phyloP scores from a whole-genome alignment of 2,329 filamentous ascomycete species.

The Fusarium musae region DNA sequence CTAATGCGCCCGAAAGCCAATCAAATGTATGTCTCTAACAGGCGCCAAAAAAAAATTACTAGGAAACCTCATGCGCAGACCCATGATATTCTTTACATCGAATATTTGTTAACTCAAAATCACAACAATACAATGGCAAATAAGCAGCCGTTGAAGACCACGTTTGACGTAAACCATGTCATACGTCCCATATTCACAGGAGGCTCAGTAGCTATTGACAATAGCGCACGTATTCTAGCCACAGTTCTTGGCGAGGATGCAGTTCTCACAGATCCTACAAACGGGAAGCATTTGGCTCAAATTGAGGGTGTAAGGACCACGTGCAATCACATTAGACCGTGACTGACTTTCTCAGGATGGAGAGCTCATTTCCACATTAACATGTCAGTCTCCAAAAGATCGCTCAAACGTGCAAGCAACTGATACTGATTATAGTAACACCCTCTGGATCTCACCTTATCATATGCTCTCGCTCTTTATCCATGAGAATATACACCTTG shows the following conservation, averaged over 20 bases:
- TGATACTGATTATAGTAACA: conserved; percentile 69
- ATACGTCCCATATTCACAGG: conserved; percentile 96
- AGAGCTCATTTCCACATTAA: conserved; percentile 80
- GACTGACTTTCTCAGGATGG: conserved; percentile 68
- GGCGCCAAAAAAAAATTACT: conserved; percentile 37
- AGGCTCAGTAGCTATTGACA: conserved; percentile 85
- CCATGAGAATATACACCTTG: conserved; percentile 90
- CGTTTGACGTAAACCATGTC: conserved; percentile 84
- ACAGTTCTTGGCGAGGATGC: conserved; percentile 94
- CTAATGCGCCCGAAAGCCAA: conserved; percentile 25
- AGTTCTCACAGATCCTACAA: conserved; percentile 84
- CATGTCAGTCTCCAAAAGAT: conserved; percentile 56
- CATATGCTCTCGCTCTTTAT: conserved; percentile 92
- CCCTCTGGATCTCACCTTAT: conserved; percentile 89
- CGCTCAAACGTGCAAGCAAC: conserved; percentile 1
- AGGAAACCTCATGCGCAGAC: conserved; percentile 22
- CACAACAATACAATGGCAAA: conserved; percentile 60
- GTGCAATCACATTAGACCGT: not conserved
- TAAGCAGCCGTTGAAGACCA: conserved; percentile 79
- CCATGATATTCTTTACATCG: conserved; percentile 38
- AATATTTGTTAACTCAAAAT: conserved; percentile 25
- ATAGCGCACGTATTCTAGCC: conserved; percentile 82
- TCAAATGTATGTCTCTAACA: conserved; percentile 9
- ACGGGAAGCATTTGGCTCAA: conserved; percentile 82
- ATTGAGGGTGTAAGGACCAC: conserved; percentile 79